phyloP scores from a whole-genome alignment of 2,329 filamentous ascomycete genomes.

The Colletotrichum cordylinicola region DNA sequence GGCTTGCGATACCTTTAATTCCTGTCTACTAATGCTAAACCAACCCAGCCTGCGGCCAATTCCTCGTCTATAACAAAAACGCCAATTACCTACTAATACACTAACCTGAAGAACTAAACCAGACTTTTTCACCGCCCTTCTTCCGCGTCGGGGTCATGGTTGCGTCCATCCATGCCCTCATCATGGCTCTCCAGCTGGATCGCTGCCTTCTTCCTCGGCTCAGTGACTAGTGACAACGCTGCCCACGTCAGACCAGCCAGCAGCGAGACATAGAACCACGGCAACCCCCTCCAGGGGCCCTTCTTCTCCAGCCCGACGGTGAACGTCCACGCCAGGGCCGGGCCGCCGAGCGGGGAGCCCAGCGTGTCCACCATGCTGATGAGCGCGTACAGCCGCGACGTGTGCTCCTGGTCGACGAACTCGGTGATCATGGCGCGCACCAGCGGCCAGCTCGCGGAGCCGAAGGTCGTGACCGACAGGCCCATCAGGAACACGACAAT shows the following conservation, averaged over 20 bases:
- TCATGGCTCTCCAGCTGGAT: not conserved
- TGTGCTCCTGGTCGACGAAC: constrained; percentile 41
- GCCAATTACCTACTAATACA: not conserved
- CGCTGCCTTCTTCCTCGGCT: constrained; percentile 31
- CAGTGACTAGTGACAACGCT: constrained; percentile 35
- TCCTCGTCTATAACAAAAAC: not conserved
- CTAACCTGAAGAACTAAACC: not conserved
- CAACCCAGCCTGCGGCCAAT: not conserved
- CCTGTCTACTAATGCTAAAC: not conserved
- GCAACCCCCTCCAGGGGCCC: constrained; percentile 42
- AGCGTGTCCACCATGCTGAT: constrained; percentile 44
- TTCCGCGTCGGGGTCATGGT: not conserved
- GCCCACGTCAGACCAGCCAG: constrained; percentile 32
- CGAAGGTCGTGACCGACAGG: constrained; percentile 41
- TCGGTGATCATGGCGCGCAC: constrained; percentile 45
- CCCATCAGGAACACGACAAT: constrained; percentile 40
- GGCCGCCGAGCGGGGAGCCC: constrained; percentile 45
- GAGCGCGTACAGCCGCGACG: constrained; percentile 46
- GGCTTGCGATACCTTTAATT: not conserved
- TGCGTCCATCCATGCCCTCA: not conserved
- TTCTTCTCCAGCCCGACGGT: constrained; percentile 38
- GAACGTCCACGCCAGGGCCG: constrained; percentile 44
- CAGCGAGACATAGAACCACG: constrained; percentile 43
- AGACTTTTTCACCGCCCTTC: not conserved
- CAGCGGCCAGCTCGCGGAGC: constrained; percentile 42